These are phyloP conservation scores for Stenogyne calaminthoides DNA, from an alignment of 305 asterid genomes.

Conservation along the genomic window DNA sequence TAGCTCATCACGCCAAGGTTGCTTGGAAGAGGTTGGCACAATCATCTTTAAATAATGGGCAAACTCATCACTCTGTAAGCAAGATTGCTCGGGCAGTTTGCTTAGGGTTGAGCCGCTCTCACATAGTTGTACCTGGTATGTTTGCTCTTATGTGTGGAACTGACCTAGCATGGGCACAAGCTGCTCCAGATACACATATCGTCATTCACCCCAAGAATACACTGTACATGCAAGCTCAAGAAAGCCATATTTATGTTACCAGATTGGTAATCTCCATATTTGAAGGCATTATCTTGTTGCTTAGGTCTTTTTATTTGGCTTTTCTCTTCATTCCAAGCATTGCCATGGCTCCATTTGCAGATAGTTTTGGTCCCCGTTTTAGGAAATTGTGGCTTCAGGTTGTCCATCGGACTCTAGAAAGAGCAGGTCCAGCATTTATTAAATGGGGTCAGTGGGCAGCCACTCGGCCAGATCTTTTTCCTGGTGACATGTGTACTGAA, in stretches of 20 bases:
- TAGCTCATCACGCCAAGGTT: constrained; percentile 50
- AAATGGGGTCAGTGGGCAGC: constrained; percentile 99
- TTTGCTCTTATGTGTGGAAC: constrained; percentile 62
- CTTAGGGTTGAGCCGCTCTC: constrained; percentile 72
- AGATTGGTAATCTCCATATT: constrained; percentile 44
- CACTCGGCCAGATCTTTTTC: constrained; percentile 91
- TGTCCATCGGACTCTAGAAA: constrained; percentile 81
- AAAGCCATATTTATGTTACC: constrained; percentile 55
- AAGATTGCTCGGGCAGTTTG: constrained; percentile 80
- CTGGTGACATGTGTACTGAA: constrained; percentile 77
- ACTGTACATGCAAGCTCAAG: constrained; percentile 63
- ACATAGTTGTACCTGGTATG: constrained; percentile 65
- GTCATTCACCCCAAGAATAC: constrained; percentile 46
- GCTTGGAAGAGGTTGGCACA: constrained; percentile 66
- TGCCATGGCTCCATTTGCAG: constrained; percentile 92
- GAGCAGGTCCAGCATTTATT: constrained; percentile 98
- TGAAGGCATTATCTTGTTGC: constrained; percentile 60
- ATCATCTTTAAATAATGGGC: constrained; percentile 33
- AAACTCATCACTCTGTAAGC: constrained; percentile 41
- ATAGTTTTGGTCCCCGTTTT: constrained; percentile 67
- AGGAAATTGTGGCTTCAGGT: constrained; percentile 84
- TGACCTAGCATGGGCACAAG: constrained; percentile 61
- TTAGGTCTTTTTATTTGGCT: constrained; percentile 62
- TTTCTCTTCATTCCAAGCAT: constrained; percentile 81
- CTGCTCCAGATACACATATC: constrained; percentile 42